Conservation (phyloP, 257 asterid genomes). For the Penstemon barbatus region DNA sequence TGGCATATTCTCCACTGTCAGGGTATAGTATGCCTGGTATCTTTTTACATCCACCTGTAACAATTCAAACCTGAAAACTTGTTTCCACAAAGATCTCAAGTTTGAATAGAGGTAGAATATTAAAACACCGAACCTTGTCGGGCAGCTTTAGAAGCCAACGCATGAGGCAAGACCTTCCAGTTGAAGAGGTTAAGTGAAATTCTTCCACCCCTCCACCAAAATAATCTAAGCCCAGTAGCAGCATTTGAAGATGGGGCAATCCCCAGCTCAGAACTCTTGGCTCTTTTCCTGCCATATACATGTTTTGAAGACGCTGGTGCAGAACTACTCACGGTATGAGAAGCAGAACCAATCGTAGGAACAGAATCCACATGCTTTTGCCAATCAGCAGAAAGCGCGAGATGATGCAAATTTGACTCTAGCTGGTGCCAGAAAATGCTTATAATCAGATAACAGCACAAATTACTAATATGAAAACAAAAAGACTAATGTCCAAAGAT, state of each 20-base stretch:
- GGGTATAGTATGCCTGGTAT: slow-evolving; percentile 79
- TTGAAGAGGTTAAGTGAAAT: slow-evolving; percentile 74
- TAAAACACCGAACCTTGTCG: slow-evolving; percentile 68
- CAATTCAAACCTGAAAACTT: slow-evolving; percentile 28
- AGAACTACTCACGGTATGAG: slow-evolving; percentile 54
- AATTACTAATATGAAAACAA: neutral
- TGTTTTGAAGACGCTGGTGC: slow-evolving; percentile 57
- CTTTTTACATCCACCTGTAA: slow-evolving; percentile 84
- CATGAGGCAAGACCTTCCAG: slow-evolving; percentile 79
- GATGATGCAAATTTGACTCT: slow-evolving; percentile 80
- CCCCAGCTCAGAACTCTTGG: slow-evolving; percentile 50
- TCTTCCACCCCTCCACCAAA: slow-evolving; percentile 99
- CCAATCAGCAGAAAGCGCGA: slow-evolving; percentile 85
- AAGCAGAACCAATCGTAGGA: slow-evolving; percentile 77
- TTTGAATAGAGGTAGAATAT: neutral
- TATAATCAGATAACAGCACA: slow-evolving; percentile 25
- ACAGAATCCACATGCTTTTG: slow-evolving; percentile 76
- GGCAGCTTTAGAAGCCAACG: slow-evolving; percentile 88
- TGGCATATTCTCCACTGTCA: slow-evolving; percentile 78
- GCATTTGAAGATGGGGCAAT: slow-evolving; percentile 53
- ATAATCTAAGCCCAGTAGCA: slow-evolving; percentile 63
- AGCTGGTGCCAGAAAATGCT: slow-evolving; percentile 52
- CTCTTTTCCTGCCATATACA: slow-evolving; percentile 62
- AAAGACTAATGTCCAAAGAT: no score
- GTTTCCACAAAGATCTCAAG: slow-evolving; percentile 26